Conservation (phyloP, 2,329 filamentous ascomycete genomes). For the Lachnellula subtilissima region DNA sequence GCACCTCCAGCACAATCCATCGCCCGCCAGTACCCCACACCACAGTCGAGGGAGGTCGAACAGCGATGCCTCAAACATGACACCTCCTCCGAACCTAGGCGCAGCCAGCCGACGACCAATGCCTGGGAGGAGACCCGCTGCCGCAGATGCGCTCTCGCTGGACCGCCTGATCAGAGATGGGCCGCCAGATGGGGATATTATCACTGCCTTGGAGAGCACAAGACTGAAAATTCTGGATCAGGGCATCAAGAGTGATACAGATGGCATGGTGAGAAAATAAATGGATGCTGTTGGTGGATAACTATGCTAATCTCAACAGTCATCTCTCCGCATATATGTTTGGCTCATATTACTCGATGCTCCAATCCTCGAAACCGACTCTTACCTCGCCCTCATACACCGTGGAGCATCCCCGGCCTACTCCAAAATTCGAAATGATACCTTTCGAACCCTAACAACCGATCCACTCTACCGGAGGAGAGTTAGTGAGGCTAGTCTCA, state of each 20-base stretch:
- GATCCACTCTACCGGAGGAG: constrained; percentile 95
- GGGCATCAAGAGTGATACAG: constrained; percentile 70
- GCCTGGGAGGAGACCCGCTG: constrained; percentile 42
- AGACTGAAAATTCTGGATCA: constrained; percentile 70
- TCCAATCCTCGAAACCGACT: constrained; percentile 76
- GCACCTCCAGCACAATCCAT: constrained; percentile 32
- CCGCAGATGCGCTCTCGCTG: constrained; percentile 56
- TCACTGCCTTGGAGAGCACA: constrained; percentile 62
- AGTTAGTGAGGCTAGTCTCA: constrained; percentile 92
- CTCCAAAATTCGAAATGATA: constrained; percentile 97
- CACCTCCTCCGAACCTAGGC: constrained; percentile 32
- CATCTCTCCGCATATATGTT: constrained; percentile 85
- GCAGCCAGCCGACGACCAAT: constrained; percentile 40
- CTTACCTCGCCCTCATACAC: constrained; percentile 85
- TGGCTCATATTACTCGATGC: constrained; percentile 94
- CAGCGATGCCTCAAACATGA: constrained; percentile 58
- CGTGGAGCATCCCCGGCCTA: constrained; percentile 92
- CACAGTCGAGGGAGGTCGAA: constrained; percentile 61
- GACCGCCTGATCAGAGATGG: constrained; percentile 78
- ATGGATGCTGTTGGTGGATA: constrained; percentile 1
- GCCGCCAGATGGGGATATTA: constrained; percentile 65
- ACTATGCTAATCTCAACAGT: constrained; percentile 48
- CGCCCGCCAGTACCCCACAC: constrained; percentile 16
- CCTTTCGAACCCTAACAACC: constrained; percentile 91
- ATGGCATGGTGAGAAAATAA: constrained; percentile 65